phyloP scores from a whole-genome alignment of 73 alveolate genomes.

The Blepharisma stoltei region DNA sequence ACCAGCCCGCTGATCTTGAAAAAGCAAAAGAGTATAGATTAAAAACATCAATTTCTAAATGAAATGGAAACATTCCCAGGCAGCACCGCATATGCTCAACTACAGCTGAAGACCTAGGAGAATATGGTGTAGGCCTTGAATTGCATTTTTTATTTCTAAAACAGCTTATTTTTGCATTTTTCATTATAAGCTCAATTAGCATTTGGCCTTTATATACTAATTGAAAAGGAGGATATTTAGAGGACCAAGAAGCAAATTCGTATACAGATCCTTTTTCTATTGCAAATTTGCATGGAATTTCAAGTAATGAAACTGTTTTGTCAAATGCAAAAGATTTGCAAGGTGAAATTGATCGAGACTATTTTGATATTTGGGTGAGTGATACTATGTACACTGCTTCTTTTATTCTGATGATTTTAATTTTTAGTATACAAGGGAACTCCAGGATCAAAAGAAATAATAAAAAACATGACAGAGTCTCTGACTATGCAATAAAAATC shows the following conservation, averaged over 20 bases:
- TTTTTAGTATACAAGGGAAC: too few species aligned
- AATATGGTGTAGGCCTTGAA: constrained; percentile 22
- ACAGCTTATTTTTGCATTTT: neutral
- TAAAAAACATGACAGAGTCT: neutral
- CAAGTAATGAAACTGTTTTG: too few species aligned
- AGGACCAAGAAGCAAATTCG: neutral
- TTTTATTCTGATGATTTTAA: too few species aligned
- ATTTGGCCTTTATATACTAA: constrained; percentile 9
- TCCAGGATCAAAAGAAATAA: neutral
- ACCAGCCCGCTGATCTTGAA: neutral
- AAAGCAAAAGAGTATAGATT: constrained; percentile 14
- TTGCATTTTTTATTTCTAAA: neutral
- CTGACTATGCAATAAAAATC: constrained; percentile 18
- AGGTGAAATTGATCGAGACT: too few species aligned
- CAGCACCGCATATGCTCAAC: neutral
- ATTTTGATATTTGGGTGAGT: too few species aligned
- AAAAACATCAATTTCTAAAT: neutral
- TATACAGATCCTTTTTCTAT: too few species aligned
- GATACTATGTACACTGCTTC: too few species aligned
- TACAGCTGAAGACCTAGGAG: neutral
- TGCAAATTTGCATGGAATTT: too few species aligned
- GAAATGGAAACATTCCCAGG: neutral
- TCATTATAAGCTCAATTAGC: neutral
- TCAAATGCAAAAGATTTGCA: too few species aligned
- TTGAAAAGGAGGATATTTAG: neutral